Conservation (phyloP, 768 basidiomycete species). For the Leccinellum rugosiceps region DNA sequence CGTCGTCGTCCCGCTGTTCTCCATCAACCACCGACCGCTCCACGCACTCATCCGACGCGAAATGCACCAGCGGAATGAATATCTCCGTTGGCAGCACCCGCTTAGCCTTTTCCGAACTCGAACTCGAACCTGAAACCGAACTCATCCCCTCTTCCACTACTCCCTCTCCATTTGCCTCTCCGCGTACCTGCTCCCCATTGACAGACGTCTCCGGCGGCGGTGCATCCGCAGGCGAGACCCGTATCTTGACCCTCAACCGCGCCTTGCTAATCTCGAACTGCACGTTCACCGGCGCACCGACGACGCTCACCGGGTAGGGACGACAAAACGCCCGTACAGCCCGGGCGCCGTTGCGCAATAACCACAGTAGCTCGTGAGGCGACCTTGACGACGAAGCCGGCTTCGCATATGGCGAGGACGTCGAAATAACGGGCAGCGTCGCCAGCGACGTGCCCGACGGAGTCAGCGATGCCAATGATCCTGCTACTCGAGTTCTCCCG, state of each 20-base stretch:
- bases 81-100: constrained; percentile 75
- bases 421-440: constrained; percentile 18
- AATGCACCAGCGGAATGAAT: constrained; percentile 89
- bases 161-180: neutral
- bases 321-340: constrained; percentile 82
- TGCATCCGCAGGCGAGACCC: constrained; percentile 58
- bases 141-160: neutral
- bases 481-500: neutral
- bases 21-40: constrained; percentile 14
- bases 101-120: constrained; percentile 4
- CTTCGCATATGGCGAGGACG: constrained; percentile 1
- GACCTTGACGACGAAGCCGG: neutral
- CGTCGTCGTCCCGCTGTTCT: neutral
- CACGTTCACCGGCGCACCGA: constrained; percentile 64
- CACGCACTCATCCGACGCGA: constrained; percentile 46
- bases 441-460: constrained; percentile 19
- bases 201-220: constrained; percentile 5
- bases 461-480: constrained; percentile 8
- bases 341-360: constrained; percentile 83
- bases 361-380: constrained; percentile 41
- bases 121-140: no score
- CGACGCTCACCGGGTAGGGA: constrained; percentile 74
- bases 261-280: constrained; percentile 75
- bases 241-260: constrained; percentile 64
- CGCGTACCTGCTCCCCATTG: neutral